Conservation (phyloP, 2,329 filamentous ascomycete genomes). For the Talaromyces funiculosus region DNA sequence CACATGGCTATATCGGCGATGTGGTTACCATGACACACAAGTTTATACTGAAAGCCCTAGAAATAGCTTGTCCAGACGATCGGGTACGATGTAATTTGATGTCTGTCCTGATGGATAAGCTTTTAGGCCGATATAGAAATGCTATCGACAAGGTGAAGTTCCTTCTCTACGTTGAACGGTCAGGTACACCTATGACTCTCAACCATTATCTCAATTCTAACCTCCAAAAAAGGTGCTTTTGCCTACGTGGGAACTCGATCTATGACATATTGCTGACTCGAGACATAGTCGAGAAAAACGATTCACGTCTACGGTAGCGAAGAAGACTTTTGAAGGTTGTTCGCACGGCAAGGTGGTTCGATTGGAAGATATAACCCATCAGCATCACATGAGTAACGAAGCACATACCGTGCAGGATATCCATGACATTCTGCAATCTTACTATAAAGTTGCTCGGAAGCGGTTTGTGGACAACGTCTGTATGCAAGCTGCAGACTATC, state of each 20-base stretch:
- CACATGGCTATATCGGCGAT: constrained; percentile 47
- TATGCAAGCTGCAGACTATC: constrained; percentile 53
- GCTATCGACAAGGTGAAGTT: constrained; percentile 48
- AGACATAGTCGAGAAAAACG: constrained; percentile 2
- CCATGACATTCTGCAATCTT: constrained; percentile 55
- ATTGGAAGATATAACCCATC: constrained; percentile 2
- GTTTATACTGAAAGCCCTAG: constrained; percentile 46
- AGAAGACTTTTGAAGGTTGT: neutral
- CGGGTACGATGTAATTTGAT: constrained; percentile 41
- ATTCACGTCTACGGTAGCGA: neutral
- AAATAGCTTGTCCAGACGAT: constrained; percentile 40
- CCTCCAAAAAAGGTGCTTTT: constrained; percentile 1
- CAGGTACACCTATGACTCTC: constrained; percentile 43
- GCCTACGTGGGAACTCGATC: no score
- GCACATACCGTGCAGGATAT: constrained; percentile 29
- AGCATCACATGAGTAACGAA: constrained; percentile 6
- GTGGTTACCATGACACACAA: constrained; percentile 48
- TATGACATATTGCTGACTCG: no score
- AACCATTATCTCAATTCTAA: constrained; percentile 46
- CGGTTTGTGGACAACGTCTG: no score
- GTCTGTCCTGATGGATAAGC: constrained; percentile 39
- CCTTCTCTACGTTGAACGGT: constrained; percentile 49
- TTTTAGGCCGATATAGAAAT: constrained; percentile 42
- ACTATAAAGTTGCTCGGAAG: no score
- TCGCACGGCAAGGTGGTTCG: neutral